phyloP scores from a whole-genome alignment of 2,329 filamentous ascomycete species.

The Penicillium rolfsii region DNA sequence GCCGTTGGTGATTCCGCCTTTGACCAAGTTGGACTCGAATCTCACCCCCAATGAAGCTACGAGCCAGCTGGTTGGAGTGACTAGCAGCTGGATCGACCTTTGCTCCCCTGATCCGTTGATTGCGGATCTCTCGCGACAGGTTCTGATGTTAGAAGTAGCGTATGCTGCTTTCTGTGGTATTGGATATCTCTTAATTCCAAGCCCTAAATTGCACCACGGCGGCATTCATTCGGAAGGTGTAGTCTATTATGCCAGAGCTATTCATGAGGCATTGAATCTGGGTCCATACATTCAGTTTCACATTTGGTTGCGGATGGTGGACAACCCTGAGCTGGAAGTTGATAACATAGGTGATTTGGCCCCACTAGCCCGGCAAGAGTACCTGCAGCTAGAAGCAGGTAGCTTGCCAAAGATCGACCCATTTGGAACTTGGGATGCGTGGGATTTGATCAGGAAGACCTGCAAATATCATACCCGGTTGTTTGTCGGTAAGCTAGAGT shows the following conservation, averaged over 20 bases:
- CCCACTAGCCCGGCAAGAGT: slow-evolving; percentile 48
- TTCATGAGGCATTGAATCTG: slow-evolving; percentile 76
- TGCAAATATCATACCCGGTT: slow-evolving; percentile 84
- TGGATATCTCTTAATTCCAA: slow-evolving; percentile 78
- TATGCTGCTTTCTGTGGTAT: slow-evolving; percentile 96
- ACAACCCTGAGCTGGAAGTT: slow-evolving; percentile 63
- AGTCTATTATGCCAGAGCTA: slow-evolving; percentile 78
- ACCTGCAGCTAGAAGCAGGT: slow-evolving; percentile 37
- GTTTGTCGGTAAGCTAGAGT: slow-evolving; percentile 71
- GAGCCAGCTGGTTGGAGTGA: slow-evolving; percentile 74
- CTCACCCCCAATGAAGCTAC: slow-evolving; percentile 81
- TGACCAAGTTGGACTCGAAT: slow-evolving; percentile 56
- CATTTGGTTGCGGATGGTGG: slow-evolving; percentile 81
- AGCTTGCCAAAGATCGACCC: slow-evolving; percentile 62
- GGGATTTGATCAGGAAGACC: slow-evolving; percentile 82
- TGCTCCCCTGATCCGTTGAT: slow-evolving; percentile 81
- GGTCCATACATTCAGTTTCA: slow-evolving; percentile 78
- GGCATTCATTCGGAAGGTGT: slow-evolving; percentile 54
- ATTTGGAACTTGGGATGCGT: slow-evolving; percentile 88
- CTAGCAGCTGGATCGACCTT: slow-evolving; percentile 92
- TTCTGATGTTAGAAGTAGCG: slow-evolving; percentile 85
- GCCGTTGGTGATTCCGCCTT: slow-evolving; percentile 45
- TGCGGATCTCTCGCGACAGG: slow-evolving; percentile 83
- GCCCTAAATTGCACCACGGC: slow-evolving; percentile 68
- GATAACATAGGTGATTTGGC: slow-evolving; percentile 50